Conservation (phyloP, 805 yeast species). For the Candida gorgasii region DNA sequence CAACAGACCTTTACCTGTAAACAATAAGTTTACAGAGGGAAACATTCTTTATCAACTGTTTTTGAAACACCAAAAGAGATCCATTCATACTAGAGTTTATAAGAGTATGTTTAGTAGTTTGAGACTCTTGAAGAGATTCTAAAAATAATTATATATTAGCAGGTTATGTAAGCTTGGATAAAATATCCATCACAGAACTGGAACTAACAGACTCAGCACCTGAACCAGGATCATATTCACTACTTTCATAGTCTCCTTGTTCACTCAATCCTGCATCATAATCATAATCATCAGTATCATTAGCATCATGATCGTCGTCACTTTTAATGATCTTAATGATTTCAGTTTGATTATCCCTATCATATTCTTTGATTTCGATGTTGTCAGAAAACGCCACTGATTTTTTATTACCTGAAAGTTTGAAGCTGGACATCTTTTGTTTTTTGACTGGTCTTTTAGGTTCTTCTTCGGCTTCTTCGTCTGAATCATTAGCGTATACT, state of each 20-base stretch:
- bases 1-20: conserved; percentile 12
- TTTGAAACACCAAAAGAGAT: conserved; percentile 5
- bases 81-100: background rate
- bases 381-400: conserved; percentile 45
- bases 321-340: conserved; percentile 23
- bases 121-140: background rate
- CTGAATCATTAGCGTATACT: conserved; percentile 21
- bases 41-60: conserved; percentile 4
- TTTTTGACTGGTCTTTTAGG: conserved; percentile 13
- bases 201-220: conserved; percentile 1
- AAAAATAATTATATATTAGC: too few species aligned
- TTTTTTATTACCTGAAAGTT: conserved; percentile 25
- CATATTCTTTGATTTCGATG: conserved; percentile 42
- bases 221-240: conserved; percentile 20
- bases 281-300: conserved; percentile 17
- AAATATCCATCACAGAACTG: conserved; percentile 29
- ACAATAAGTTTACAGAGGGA: conserved; percentile 11
- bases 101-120: background rate
- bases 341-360: conserved; percentile 35
- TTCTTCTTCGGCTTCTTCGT: conserved; percentile 17
- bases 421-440: conserved; percentile 18
- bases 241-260: conserved; percentile 20
- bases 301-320: conserved; percentile 20
- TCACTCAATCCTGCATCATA: conserved; percentile 16
- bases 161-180: conserved; percentile 17